Evolutionary conservation across 495 filamentous ascomycete genomes (phyloP).

Genomic region (Penicillium silybi): DNA sequence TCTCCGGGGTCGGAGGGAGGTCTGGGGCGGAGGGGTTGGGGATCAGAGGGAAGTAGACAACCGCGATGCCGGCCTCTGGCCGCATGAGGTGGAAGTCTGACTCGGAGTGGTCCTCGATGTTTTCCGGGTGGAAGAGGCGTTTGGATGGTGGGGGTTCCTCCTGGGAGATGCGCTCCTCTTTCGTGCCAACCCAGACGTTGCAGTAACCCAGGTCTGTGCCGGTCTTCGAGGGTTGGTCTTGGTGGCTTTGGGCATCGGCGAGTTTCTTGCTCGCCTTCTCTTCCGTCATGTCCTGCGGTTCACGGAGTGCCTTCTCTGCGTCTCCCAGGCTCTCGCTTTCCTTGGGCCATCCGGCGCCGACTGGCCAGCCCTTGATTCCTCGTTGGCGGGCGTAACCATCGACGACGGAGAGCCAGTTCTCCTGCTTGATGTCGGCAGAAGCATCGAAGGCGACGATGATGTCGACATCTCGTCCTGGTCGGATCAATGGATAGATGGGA

Average conservation of each 20-base stretch:
- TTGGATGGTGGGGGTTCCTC: constrained; percentile 65
- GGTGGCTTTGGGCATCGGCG: constrained; percentile 48
- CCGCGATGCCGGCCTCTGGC: constrained; percentile 77
- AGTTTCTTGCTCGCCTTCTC: constrained; percentile 61
- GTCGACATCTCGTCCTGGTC: constrained; percentile 83
- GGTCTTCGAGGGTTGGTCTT: constrained; percentile 11
- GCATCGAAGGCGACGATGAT: constrained; percentile 89
- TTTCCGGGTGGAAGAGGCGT: constrained; percentile 40
- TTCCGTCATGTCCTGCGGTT: constrained; percentile 58
- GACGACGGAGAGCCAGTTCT: constrained; percentile 89
- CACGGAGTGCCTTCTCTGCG: constrained; percentile 60
- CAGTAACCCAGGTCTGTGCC: constrained; percentile 75
- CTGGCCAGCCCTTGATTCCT: constrained; percentile 87
- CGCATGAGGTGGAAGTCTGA: constrained; percentile 70
- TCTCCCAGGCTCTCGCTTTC: constrained; percentile 46
- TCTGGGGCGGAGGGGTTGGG: constrained; percentile 58
- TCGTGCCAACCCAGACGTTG: constrained; percentile 91
- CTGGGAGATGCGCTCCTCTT: constrained; percentile 58
- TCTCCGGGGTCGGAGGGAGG: constrained; percentile 21
- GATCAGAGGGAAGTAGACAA: constrained; percentile 88
- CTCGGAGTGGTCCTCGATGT: constrained; percentile 34
- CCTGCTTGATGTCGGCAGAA: constrained; percentile 75
- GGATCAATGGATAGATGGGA: constrained; percentile 87
- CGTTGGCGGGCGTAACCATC: constrained; percentile 90
- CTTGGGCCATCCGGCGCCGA: constrained; percentile 87